These are phyloP conservation scores for Nothophoma quercina DNA, from an alignment of 2,329 filamentous ascomycete species.

Conservation along the genomic window DNA sequence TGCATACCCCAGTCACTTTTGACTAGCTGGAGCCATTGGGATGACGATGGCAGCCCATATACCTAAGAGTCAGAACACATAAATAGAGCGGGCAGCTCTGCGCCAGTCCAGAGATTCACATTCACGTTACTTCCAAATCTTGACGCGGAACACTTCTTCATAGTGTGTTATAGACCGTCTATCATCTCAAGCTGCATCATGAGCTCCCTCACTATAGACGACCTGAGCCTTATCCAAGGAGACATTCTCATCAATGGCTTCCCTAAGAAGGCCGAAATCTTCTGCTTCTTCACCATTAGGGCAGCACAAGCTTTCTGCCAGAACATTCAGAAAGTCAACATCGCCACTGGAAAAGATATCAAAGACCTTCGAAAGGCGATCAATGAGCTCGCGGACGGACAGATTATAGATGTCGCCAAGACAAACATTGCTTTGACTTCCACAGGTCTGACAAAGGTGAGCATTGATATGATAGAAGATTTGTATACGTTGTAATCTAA, in stretches of 20 bases:
- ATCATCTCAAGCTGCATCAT: neutral
- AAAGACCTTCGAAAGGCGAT: constrained; percentile 14
- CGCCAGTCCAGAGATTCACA: neutral
- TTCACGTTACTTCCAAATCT: neutral
- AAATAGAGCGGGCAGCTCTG: neutral
- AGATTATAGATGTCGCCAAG: constrained; percentile 13
- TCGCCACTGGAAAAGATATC: constrained; percentile 11
- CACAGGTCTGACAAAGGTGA: constrained; percentile 9
- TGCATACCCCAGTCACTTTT: neutral
- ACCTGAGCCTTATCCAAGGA: constrained; percentile 12
- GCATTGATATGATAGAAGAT: no score
- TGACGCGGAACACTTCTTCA: no score
- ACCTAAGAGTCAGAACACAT: neutral
- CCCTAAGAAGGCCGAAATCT: constrained; percentile 17
- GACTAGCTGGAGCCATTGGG: neutral
- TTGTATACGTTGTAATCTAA: neutral
- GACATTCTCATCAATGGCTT: constrained; percentile 18
- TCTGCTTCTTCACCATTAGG: constrained; percentile 17
- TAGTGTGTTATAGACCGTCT: no score
- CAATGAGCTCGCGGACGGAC: constrained; percentile 4
- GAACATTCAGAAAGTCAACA: constrained; percentile 12
- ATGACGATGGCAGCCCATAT: neutral
- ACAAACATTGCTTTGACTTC: constrained; percentile 17
- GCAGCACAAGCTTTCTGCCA: constrained; percentile 12
- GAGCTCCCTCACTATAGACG: constrained; percentile 6